Evolutionary conservation across 179 eudicot genomes (phyloP), one percentile per base, ranked within the genome.

Genomic region (Sideroxylon spinosum): DNA sequence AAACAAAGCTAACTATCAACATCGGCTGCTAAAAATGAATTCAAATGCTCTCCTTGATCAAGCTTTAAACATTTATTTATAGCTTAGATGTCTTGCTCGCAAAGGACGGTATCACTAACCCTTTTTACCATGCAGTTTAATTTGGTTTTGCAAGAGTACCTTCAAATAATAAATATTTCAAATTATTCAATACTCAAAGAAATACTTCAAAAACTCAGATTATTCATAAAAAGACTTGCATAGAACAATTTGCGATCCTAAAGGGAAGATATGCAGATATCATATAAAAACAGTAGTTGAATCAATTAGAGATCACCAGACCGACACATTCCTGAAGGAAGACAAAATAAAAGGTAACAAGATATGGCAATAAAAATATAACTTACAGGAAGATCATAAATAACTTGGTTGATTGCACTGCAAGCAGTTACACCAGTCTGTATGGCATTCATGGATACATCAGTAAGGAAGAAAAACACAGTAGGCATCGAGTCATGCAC

Each of bases 361-460:
- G 53, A 68, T 20, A 55, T 6, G 2, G 50, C 14, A 56, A 73
- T 68, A 69, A 37, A 61, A 32, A 81, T 65, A 74, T 20, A 81
- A 84, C 93, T 88, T 91, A 92, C 98, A 28, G 98, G 98, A 82
- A 94, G 97, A 90, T 94, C 97, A 76, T 92, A 79, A 83, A 94
- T 89, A 80, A 90, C 94, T 92, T 91, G 96, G 90, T 73, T 90
- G 74, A 94, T 92, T 81, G 98, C 97, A 85, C 96, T 89, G 83
- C 98, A 94, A 62, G 97, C 98, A 80, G 98, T 94, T 74, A 97
- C 98, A 83, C 98, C 98, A 82, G 93, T 94, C 86, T 94, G 97
- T 75, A 94, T 76, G 55, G 98, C 91, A 75, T 92, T 90, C 94
- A 91, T 86, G 71, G 98, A 94, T 61, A 94, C 98, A 81, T 94